Percentiles rank a stretch among this genome's conserved stretches.
These are phyloP conservation scores for Hura crepitans DNA, from an alignment of 441 rosid genomes.

Conservation along the genomic window DNA sequence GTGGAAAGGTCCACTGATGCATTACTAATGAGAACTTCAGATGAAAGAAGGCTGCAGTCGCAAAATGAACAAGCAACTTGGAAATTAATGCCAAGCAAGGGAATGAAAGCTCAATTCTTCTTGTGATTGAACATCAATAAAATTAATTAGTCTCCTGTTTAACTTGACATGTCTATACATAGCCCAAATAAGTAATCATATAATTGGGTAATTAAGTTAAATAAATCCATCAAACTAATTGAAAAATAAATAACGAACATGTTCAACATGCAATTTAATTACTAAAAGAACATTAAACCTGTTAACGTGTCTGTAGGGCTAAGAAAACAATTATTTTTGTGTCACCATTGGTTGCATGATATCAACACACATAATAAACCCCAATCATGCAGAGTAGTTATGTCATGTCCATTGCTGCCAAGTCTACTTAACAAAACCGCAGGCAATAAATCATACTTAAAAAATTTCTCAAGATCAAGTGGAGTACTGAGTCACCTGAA, in stretches of 20 bases:
- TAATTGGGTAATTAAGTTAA: no score
- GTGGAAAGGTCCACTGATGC: neutral
- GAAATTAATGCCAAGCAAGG: no score
- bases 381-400: neutral
- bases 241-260: neutral
- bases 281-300: neutral
- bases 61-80: neutral
- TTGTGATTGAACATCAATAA: no score
- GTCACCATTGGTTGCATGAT: neutral
- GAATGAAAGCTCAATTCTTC: no score
- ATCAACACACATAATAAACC: neutral
- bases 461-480: neutral
- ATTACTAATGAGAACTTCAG: neutral
- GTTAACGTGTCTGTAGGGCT: neutral
- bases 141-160: neutral
- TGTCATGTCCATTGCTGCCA: no score
- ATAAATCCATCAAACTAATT: no score
- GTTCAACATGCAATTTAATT: neutral
- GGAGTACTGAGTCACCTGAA: constrained; percentile 49
- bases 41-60: neutral
- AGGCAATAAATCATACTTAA: neutral
- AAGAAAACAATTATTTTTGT: neutral
- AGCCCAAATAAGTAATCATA: neutral
- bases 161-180: neutral
- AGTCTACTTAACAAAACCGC: neutral